Base-by-base conservation (phyloP, 75 land plant species). In the Sequoia sempervirens region DNA sequence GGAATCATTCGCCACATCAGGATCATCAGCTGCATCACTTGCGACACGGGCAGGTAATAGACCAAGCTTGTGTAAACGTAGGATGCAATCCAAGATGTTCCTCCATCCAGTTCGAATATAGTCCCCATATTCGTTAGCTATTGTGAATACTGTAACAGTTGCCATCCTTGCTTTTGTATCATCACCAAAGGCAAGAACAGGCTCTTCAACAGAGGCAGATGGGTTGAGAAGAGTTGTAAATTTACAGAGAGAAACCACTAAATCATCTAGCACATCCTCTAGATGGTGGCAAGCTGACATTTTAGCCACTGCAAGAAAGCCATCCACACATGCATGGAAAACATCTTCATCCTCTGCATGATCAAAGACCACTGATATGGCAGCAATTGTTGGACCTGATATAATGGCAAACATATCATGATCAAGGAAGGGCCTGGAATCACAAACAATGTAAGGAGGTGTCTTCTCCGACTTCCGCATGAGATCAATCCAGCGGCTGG, bases 321-420 rank as follows among this genome's bases (percentile, higher is more conserved):
- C 97, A 79, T 92, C 94, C 64, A 89, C 90, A 85, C 97, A 95
- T 6, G 89, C 82, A 18, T 86, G 89, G 54, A 90, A 87, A 66
- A 94, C 92, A 53, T 94, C 96, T 84, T 93, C 96, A 56, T 93
- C 91, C 78, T 95, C 96, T 20, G 94, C 93, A 89, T 94, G 93
- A 75, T 95, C 96, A 91, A 97, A 97, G 37, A 97, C 97, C 45
- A 96, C 99, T 46, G 99, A 94, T n/a, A 97, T 93, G 26, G 99
- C 99, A 83, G 99, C 99, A 80, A 97, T 93, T 52, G 99, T 91
- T 76, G 99, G 99, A 54, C 99, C 99, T 32, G 99, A 94, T 88
- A 97, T 93, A 85, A 92, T 96, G 15, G 98, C 96, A 86, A 97
- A 97, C 99, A 97, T 97, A 84, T 97, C 99, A 84, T 89, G 95